Conservation (phyloP, 2,329 filamentous ascomycete genomes). For the Aureobasidium namibiae region DNA sequence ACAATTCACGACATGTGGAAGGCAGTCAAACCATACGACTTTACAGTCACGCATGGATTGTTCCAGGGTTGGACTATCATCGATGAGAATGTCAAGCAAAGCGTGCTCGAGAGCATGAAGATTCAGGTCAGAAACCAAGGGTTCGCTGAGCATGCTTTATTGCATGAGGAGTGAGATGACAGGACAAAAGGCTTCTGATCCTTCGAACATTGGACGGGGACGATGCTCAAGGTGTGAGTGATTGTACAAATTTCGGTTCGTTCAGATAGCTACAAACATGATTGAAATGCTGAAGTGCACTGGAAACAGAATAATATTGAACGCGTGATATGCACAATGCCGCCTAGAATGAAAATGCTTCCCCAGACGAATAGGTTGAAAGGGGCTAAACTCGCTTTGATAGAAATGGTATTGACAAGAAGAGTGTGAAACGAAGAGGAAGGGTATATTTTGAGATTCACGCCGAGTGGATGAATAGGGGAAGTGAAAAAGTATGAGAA, state of each 20-base stretch:
- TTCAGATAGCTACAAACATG: background rate
- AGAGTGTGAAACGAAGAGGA: background rate
- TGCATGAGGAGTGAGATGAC: slow-evolving; percentile 18
- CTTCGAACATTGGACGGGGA: too few relatives aligned
- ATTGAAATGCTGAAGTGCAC: background rate
- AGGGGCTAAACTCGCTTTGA: background rate
- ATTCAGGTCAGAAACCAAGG: slow-evolving; percentile 49
- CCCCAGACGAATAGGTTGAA: background rate
- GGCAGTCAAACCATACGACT: slow-evolving; percentile 53
- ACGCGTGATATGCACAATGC: background rate
- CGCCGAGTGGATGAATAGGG: background rate
- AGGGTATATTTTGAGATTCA: slow-evolving; percentile 4
- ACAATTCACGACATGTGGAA: slow-evolving; percentile 63
- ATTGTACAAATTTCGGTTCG: background rate
- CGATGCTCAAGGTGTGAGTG: background rate
- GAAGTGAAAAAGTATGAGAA: background rate
- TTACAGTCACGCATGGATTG: slow-evolving; percentile 58
- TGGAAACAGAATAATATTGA: background rate
- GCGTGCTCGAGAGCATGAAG: slow-evolving; percentile 68
- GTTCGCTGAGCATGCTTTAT: slow-evolving; percentile 17
- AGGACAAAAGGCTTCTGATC: background rate
- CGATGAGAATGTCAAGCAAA: slow-evolving; percentile 47
- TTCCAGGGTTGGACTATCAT: slow-evolving; percentile 58
- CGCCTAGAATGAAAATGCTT: background rate
- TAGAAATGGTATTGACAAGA: background rate